Evolutionary conservation across 805 yeast species (phyloP).

Genomic region (Ogataea saltuana): DNA sequence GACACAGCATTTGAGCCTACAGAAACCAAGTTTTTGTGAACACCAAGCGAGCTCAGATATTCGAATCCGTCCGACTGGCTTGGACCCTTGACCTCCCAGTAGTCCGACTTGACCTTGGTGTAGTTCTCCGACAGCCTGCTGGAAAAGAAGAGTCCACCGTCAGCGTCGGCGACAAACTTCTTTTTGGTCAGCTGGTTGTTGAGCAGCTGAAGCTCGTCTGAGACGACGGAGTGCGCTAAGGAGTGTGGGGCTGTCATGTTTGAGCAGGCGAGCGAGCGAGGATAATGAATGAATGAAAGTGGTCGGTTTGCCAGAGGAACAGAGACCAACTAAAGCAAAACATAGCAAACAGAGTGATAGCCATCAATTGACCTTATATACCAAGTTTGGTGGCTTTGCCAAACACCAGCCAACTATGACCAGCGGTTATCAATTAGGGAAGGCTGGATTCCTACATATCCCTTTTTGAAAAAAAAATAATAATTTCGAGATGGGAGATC

Average conservation of each 20-base stretch:
- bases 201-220: constrained; percentile 14
- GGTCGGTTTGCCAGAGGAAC: constrained; percentile 2
- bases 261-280: not conserved
- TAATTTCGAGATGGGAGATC: too few species aligned
- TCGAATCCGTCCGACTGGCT: constrained; percentile 16
- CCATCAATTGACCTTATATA: too few species aligned
- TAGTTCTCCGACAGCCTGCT: constrained; percentile 8
- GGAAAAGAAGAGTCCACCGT: constrained; percentile 6
- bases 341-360: too few species aligned
- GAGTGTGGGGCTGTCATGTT: constrained; percentile 2
- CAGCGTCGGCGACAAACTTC: not conserved
- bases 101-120: constrained; percentile 34
- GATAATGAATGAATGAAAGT: constrained; percentile 3
- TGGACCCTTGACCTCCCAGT: constrained; percentile 36
- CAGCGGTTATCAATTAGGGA: not conserved
- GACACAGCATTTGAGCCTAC: constrained; percentile 48
- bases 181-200: constrained; percentile 13
- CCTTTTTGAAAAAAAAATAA: not conserved
- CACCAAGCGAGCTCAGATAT: constrained; percentile 44
- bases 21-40: constrained; percentile 43
- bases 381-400: too few species aligned
- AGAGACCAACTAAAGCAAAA: too few species aligned
- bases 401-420: too few species aligned
- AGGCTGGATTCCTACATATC: constrained; percentile 3
- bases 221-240: constrained; percentile 2